A percentile compares a stretch with the other conserved stretches of the same genome.
Evolutionary conservation across 192 early-diverging fungal genomes (phyloP).

Genomic region (Geranomyces variabilis): DNA sequence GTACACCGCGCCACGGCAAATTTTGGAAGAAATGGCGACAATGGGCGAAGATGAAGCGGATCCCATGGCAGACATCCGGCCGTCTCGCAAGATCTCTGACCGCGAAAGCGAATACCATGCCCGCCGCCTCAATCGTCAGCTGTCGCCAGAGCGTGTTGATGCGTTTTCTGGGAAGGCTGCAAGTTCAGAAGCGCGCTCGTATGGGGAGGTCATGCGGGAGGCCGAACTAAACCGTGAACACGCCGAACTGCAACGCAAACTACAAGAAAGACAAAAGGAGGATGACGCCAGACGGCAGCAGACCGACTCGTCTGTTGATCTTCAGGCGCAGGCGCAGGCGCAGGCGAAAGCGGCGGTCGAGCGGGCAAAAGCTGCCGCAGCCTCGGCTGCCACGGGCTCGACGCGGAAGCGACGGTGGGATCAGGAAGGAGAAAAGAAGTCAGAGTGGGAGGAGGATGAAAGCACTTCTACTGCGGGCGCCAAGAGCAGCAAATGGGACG

Average conservation of each 20-base stretch:
- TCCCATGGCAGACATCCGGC: constrained; percentile 55
- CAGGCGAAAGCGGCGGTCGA: constrained; percentile 30
- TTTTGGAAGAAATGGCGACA: constrained; percentile 67
- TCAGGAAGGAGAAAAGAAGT: constrained; percentile 49
- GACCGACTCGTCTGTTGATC: constrained; percentile 74
- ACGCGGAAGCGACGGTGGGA: constrained; percentile 83
- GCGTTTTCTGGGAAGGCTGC: constrained; percentile 63
- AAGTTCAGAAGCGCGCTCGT: constrained; percentile 61
- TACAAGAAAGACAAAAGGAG: constrained; percentile 76
- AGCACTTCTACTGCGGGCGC: constrained; percentile 26
- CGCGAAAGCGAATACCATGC: constrained; percentile 84
- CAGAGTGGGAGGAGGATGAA: constrained; percentile 63
- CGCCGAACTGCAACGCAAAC: constrained; percentile 66
- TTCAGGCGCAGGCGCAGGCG: constrained; percentile 66
- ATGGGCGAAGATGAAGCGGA: constrained; percentile 42
- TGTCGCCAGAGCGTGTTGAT: constrained; percentile 84
- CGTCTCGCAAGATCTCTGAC: constrained; percentile 74
- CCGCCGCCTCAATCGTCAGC: constrained; percentile 71
- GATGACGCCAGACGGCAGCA: constrained; percentile 68
- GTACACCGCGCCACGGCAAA: constrained; percentile 82
- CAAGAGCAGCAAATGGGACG: constrained; percentile 66
- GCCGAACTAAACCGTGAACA: constrained; percentile 84
- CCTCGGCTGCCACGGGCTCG: constrained; percentile 44
- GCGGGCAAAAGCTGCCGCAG: constrained; percentile 46
- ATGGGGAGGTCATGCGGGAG: constrained; percentile 85